A percentile compares a stretch with the other conserved stretches of the same genome.
Evolutionary conservation across 345 rosid species (phyloP).

Genomic region (Abelmoschus esculentus): DNA sequence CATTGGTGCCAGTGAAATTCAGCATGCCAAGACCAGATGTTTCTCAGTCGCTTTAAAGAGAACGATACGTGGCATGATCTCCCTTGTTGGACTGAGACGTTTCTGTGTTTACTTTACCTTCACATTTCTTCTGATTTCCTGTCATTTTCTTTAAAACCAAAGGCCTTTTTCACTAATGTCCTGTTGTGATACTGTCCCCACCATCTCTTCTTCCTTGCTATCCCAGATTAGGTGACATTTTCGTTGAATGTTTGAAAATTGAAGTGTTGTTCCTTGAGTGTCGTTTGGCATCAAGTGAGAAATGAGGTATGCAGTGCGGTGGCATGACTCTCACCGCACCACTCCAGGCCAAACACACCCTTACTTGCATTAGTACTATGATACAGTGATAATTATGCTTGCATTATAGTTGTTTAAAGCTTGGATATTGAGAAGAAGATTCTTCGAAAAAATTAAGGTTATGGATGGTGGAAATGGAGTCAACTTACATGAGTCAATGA

Average conservation of each 20-base stretch:
- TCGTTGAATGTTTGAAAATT: background rate
- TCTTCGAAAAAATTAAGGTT: background rate
- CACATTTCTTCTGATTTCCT: background rate
- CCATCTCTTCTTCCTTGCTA: background rate
- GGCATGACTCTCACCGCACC: too few species aligned
- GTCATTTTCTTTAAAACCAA: background rate
- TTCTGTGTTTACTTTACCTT: background rate
- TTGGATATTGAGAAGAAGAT: background rate
- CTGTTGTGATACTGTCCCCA: background rate
- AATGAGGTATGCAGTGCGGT: too few species aligned
- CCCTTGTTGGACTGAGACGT: background rate
- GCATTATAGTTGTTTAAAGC: background rate
- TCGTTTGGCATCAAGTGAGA: too few species aligned
- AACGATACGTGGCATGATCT: slow-evolving; percentile 1
- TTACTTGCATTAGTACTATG: background rate
- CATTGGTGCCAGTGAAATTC: background rate
- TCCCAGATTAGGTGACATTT: background rate
- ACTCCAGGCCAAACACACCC: background rate
- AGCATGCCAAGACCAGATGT: slow-evolving; percentile 13
- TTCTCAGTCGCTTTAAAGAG: background rate
- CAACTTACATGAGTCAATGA: slow-evolving; percentile 72
- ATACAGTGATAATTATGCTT: background rate
- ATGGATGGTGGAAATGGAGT: background rate
- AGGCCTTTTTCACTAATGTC: too few species aligned
- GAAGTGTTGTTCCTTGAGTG: background rate